Evolutionary conservation across 345 rosid species (phyloP).

Genomic region (Murraya koenigii): DNA sequence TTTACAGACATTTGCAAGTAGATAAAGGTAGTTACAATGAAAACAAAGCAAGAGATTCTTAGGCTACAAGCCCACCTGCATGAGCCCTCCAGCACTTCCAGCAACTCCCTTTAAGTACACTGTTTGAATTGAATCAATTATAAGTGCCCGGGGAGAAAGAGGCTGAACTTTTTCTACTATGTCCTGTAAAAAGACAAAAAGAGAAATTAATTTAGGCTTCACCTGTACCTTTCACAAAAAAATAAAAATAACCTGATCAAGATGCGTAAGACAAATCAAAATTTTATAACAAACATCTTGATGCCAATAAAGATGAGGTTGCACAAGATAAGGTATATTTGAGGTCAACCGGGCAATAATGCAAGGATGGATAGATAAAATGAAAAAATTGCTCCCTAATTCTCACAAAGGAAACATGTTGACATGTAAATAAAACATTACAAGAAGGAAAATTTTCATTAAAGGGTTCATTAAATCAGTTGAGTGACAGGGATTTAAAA

Average conservation of each 20-base stretch:
- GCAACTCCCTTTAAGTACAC: conserved; percentile 69
- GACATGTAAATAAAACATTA: not conserved
- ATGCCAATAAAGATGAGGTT: not conserved
- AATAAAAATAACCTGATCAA: not conserved
- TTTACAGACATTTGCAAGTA: not conserved
- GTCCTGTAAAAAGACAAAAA: conserved; percentile 49
- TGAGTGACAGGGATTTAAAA: not conserved
- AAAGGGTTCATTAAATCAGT: not conserved
- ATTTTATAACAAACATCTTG: not conserved
- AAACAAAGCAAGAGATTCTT: not conserved
- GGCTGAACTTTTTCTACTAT: conserved; percentile 58
- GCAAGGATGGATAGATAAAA: not conserved
- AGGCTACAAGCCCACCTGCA: conserved; percentile 53
- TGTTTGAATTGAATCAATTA: conserved; percentile 91
- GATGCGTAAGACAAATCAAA: not conserved
- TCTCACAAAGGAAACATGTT: not conserved
- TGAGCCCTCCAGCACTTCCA: conserved; percentile 88
- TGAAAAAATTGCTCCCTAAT: not conserved
- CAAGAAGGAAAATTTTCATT: not conserved
- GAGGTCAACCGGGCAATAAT: not conserved
- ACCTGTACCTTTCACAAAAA: not conserved
- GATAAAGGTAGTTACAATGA: not conserved
- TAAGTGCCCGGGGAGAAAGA: conserved; percentile 68
- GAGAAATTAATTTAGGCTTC: conserved; percentile 6
- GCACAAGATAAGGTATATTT: not conserved